Conservation (phyloP, 2,329 filamentous ascomycete genomes). For the Diatrype stigma region DNA sequence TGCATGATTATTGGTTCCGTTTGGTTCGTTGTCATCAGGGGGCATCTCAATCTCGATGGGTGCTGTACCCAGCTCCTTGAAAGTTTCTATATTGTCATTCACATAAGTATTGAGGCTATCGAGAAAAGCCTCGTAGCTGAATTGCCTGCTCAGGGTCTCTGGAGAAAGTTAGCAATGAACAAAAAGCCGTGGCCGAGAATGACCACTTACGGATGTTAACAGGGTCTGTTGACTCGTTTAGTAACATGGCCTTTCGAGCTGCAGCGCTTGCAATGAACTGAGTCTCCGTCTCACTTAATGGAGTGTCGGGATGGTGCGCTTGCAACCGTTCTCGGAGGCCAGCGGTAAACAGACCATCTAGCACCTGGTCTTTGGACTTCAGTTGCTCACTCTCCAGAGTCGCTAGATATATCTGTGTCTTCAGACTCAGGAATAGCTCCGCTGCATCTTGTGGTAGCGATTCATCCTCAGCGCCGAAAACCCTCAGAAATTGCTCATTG, state of each 20-base stretch:
- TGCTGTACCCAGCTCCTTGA: constrained; percentile 22
- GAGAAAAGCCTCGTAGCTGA: constrained; percentile 29
- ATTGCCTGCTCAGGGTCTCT: constrained; percentile 26
- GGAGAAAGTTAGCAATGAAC: constrained; percentile 8
- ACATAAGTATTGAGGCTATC: constrained; percentile 28
- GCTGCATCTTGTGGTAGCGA: constrained; percentile 24
- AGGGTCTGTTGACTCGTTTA: constrained; percentile 19
- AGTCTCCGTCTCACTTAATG: constrained; percentile 19
- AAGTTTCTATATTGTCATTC: constrained; percentile 27
- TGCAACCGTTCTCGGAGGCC: constrained; percentile 22
- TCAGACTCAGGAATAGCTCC: constrained; percentile 27
- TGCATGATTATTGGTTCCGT: constrained; percentile 13
- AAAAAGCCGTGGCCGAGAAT: neutral
- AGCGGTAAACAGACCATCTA: constrained; percentile 25
- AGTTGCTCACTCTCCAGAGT: constrained; percentile 24
- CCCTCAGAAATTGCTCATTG: constrained; percentile 26
- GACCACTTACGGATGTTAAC: constrained; percentile 21
- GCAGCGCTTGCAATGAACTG: constrained; percentile 24
- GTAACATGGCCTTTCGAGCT: constrained; percentile 25
- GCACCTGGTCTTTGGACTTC: constrained; percentile 18
- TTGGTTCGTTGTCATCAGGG: constrained; percentile 15
- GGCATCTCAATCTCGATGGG: constrained; percentile 16
- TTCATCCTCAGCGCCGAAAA: constrained; percentile 25
- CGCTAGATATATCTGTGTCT: constrained; percentile 29
- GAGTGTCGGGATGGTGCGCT: constrained; percentile 22